Percentiles rank a stretch among this genome's conserved stretches.
Conservation (phyloP, 805 yeast genomes). For the Hemisphaericaspora nanyangensis region DNA sequence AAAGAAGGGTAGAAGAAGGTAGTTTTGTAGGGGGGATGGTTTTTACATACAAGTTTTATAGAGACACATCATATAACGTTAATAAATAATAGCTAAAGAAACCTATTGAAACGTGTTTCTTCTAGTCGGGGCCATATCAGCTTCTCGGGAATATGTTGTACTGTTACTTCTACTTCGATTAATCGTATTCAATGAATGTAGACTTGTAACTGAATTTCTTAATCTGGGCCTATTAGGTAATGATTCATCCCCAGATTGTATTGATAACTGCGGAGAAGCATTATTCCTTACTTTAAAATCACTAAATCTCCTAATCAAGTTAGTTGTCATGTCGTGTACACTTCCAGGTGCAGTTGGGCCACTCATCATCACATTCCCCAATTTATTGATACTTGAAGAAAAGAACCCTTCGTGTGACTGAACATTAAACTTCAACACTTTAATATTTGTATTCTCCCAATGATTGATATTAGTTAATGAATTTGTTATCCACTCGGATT, state of each 20-base stretch:
- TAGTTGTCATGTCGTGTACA: conserved; percentile 19
- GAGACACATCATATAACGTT: neutral
- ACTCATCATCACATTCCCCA: neutral
- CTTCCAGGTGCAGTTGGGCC: neutral
- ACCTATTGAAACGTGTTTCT: too few species aligned
- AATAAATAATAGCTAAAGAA: too few species aligned
- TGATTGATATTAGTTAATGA: conserved; percentile 39
- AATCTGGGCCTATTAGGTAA: neutral
- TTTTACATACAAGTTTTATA: neutral
- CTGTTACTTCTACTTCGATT: conserved; percentile 33
- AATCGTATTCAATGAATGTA: conserved; percentile 38
- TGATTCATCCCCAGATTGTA: neutral
- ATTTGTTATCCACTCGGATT: conserved; percentile 21
- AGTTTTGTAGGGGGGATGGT: conserved; percentile 2
- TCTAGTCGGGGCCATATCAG: too few species aligned
- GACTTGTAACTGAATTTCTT: conserved; percentile 30
- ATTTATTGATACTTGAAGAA: conserved; percentile 11
- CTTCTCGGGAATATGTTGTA: too few species aligned
- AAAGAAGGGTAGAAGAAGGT: conserved; percentile 49
- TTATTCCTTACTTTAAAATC: conserved; percentile 31
- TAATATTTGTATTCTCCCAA: conserved; percentile 51
- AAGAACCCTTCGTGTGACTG: conserved; percentile 19
- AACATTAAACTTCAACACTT: conserved; percentile 43
- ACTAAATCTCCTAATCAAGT: conserved; percentile 45
- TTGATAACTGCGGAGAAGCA: neutral